Base-by-base conservation (phyloP, 1,284 basidiomycete species). In the Cryptococcus sp. region DNA sequence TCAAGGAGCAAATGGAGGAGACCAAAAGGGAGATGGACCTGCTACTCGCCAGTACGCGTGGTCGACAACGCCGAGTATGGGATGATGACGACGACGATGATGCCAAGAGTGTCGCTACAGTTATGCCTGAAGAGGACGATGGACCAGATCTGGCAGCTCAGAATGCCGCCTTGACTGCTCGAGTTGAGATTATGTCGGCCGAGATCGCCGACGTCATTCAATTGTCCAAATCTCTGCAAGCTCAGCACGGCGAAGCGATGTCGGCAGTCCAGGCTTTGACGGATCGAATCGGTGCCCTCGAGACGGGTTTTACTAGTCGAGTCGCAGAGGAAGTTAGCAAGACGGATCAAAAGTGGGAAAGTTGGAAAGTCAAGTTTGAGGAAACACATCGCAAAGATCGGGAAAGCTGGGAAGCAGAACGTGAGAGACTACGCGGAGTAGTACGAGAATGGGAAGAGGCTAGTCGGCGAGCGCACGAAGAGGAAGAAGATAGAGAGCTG, bases 381-480 rank as follows among this genome's bases (percentile, higher is more conserved):
- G 85, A 85, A 7, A 82, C 86, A 49, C 93, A 88, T 88, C 79
- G 77, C 31, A 76, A 78, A 51, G 85, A 91, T 42, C 82, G 86
- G 57, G 84, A 88, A 60, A 85, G 87, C 46, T 91, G 91, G 89
- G 80, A 80, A 5, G 77, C 82, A 22, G 93, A 96, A 73, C 80
- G 90, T 2, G 85, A 87, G 57, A 79, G 87, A 28, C 78, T 96
- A 7, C 78, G 80, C 39, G 79, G 81, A 21, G 87, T 88, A 9
- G 81, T 87, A 34, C 83, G 87, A 36, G 88, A 92, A 57, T 93
- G 88, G 86, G 92, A 96, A 60, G 79, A 78, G 54, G 74, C 77
- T 19, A 75, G 76, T 54, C 57, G 76, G 21, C 63, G 76, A 22
- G 75, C 77, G 22, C 75, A 78, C 47, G 77, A 78, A 46, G 75